phyloP scores from a whole-genome alignment of 352 stramenopile species.

The Pythium myriotylum region DNA sequence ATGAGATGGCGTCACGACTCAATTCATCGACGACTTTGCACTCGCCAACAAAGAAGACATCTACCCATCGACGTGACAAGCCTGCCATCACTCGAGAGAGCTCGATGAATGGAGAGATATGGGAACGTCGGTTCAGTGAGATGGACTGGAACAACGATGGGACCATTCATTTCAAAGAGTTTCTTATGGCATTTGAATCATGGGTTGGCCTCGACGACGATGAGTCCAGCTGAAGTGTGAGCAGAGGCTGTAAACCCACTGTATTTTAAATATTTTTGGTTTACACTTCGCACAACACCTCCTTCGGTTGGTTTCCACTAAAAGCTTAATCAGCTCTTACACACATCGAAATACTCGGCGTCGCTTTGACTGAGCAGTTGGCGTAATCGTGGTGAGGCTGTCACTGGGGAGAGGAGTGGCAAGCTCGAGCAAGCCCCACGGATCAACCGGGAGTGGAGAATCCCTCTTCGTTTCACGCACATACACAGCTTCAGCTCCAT shows the following conservation, averaged over 20 bases:
- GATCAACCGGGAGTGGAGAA: constrained; percentile 56
- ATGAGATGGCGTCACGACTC: constrained; percentile 67
- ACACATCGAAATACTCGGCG: constrained; percentile 75
- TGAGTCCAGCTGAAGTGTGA: constrained; percentile 23
- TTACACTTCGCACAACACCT: constrained; percentile 24
- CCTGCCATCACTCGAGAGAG: constrained; percentile 12
- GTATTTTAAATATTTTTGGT: constrained; percentile 39
- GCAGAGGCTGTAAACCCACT: constrained; percentile 13
- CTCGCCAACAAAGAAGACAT: constrained; percentile 83
- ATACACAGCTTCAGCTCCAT: constrained; percentile 34
- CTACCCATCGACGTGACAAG: constrained; percentile 25
- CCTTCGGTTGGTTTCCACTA: not conserved
- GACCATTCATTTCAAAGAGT: constrained; percentile 89
- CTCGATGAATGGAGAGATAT: constrained; percentile 70
- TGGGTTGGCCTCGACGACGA: constrained; percentile 86
- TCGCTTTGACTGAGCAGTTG: constrained; percentile 54
- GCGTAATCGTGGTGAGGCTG: constrained; percentile 40
- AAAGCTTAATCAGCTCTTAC: constrained; percentile 28
- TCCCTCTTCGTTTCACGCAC: constrained; percentile 22
- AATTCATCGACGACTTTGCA: constrained; percentile 67
- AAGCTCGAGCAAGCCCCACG: constrained; percentile 78
- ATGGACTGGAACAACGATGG: constrained; percentile 90
- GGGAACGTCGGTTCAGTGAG: constrained; percentile 82
- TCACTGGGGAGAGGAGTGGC: constrained; percentile 74
- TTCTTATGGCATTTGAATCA: constrained; percentile 86